Evolutionary conservation across 202 grass and related monocot genomes (phyloP).

Genomic region (Digitaria exilis): DNA sequence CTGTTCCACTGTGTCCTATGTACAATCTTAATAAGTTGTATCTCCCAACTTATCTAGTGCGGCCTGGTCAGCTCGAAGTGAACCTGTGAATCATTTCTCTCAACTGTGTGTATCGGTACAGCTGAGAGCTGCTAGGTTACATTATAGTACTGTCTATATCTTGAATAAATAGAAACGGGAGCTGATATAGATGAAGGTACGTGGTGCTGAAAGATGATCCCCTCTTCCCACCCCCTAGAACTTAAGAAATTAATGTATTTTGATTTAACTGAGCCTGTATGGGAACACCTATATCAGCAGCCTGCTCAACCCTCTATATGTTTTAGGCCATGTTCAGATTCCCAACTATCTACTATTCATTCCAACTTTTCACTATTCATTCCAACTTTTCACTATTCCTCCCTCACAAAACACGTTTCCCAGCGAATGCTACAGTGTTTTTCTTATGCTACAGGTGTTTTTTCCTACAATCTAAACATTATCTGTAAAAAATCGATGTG

Average conservation of each 20-base stretch:
- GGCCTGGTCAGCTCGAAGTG: slow-evolving; percentile 13
- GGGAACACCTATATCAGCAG: background rate
- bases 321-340: too few species aligned
- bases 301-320: too few species aligned
- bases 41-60: background rate
- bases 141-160: background rate
- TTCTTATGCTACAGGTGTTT: too few species aligned
- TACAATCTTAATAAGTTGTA: slow-evolving; percentile 13
- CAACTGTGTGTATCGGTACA: background rate
- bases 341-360: too few species aligned
- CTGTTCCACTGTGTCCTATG: background rate
- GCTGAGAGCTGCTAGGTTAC: background rate
- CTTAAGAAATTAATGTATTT: background rate
- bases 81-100: background rate
- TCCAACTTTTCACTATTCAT: too few species aligned
- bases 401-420: too few species aligned
- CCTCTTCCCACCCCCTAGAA: background rate
- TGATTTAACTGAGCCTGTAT: background rate
- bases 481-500: too few species aligned
- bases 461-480: too few species aligned
- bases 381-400: too few species aligned
- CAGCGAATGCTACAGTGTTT: too few species aligned
- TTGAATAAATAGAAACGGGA: slow-evolving; percentile 11
- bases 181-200: background rate
- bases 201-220: background rate